Evolutionary conservation across 2,329 filamentous ascomycete species (phyloP), one percentile per base, ranked within the genome.

Genomic region (Colletotrichum sublineola): DNA sequence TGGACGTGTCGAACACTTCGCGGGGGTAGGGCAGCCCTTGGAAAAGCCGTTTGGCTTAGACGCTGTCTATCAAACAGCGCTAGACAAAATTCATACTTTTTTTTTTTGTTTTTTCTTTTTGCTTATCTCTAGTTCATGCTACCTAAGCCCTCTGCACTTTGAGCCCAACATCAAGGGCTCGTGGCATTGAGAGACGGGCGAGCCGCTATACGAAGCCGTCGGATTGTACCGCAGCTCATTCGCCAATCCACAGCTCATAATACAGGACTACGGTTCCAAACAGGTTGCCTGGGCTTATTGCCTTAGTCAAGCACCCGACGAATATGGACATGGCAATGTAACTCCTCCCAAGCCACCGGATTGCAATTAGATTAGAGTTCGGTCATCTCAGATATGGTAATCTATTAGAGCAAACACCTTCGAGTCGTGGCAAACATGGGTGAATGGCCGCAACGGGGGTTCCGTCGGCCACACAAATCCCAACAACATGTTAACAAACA

Each of bases 291-390:
- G 8, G 31, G 20, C 20, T 46, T 14, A 6, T 8, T 12, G 24
- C 46, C 46, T 63, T 52, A 24, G 60, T n/a, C 60, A 65, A 55
- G 24, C 24, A 20, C 29, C 33, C 24, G 29, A 53, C 15, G 50
- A 53, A 14, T 33, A 12, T 20, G 29, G 9, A 36, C 15, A 56
- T 36, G 1, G 20, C 31, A 56, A 12, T 56, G 18, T 36, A 36
- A n/a, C 31, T 18, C 1, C 20, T 33, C 50, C 29, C 20, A 20
- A 38, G 14, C 7, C 33, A 56, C 20, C 14, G 18, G 52, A 14
- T n/a, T 11, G 31, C 24, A 36, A 12, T 33, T n/a, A 36, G 8
- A n/a, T 36, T 56, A 56, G 50, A 56, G 31, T 56, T 56, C 9
- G 7, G 11, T 20, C 29, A 6, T 4, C 31, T 53, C 31, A 55